Conservation (phyloP, 2,329 filamentous ascomycete genomes). For the Sporothrix inflata region DNA sequence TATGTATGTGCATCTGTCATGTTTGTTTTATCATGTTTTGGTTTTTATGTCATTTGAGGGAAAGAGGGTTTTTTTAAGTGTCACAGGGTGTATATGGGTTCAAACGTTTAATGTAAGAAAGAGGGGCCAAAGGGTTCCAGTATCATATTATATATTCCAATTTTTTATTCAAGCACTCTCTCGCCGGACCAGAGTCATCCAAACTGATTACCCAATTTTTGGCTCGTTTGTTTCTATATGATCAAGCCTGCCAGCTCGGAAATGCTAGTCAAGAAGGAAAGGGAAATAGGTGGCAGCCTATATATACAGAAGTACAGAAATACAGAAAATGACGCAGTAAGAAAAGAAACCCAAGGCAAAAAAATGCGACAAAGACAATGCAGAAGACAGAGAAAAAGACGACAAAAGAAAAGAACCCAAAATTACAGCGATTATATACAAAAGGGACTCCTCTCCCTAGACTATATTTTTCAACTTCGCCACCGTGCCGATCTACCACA, state of each 20-base stretch:
- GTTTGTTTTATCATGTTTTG: background rate
- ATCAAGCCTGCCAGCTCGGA: background rate
- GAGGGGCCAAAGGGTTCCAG: background rate
- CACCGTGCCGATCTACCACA: constrained; percentile 49
- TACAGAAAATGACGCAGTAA: background rate
- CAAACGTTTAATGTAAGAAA: background rate
- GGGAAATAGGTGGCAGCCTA: background rate
- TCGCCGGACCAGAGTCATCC: background rate
- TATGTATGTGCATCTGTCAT: background rate
- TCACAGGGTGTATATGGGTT: constrained; percentile 3
- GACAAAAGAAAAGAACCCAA: background rate
- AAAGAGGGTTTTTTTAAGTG: background rate
- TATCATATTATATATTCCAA: background rate
- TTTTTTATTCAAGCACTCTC: background rate
- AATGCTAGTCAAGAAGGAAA: too few species aligned
- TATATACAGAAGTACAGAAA: background rate
- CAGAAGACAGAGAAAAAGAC: background rate
- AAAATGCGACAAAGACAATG: background rate
- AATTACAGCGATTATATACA: constrained; percentile 1
- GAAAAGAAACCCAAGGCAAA: background rate
- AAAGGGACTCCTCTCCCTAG: background rate
- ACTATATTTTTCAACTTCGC: background rate
- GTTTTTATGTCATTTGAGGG: background rate
- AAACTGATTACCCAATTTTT: background rate
- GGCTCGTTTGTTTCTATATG: background rate